These are phyloP conservation scores for Hyphodiscus sp. DNA, from an alignment of 2,329 filamentous ascomycete genomes.

Conservation along the genomic window DNA sequence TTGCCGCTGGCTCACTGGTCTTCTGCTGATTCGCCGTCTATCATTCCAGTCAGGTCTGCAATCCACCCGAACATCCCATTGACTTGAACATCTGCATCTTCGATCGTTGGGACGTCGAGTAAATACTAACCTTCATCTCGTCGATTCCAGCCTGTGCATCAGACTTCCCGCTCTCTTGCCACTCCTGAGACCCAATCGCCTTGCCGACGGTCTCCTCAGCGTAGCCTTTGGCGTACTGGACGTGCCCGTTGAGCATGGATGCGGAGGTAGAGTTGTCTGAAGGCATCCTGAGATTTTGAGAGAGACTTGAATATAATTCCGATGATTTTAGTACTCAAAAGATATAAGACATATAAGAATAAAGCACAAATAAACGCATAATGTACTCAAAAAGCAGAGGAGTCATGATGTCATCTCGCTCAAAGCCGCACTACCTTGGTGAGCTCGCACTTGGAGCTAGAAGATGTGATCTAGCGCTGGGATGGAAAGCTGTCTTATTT, in stretches of 20 bases:
- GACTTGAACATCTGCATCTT: not conserved
- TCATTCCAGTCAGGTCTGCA: not conserved
- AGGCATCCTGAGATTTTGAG: not conserved
- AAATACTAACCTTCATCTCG: constrained; percentile 40
- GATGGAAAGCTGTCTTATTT: too few species aligned
- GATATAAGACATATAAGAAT: not conserved
- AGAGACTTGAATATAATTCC: not conserved
- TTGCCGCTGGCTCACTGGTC: constrained; percentile 13
- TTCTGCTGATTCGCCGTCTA: constrained; percentile 9
- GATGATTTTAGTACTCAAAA: not conserved
- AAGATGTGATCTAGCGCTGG: too few species aligned
- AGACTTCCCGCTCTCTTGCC: constrained; percentile 57
- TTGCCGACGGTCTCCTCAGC: constrained; percentile 50
- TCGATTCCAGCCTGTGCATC: constrained; percentile 57
- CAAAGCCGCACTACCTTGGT: too few species aligned
- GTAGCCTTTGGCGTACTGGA: constrained; percentile 62
- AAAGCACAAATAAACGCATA: too few species aligned
- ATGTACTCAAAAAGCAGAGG: too few species aligned
- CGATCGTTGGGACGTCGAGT: not conserved
- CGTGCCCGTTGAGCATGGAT: constrained; percentile 56
- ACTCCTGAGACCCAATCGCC: constrained; percentile 54
- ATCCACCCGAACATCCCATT: not conserved
- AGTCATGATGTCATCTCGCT: too few species aligned
- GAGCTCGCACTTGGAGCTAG: too few species aligned
- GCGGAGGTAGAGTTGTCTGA: constrained; percentile 31